Conservation (phyloP, 2,329 filamentous ascomycete species). For the Aquanectria penicillioides region DNA sequence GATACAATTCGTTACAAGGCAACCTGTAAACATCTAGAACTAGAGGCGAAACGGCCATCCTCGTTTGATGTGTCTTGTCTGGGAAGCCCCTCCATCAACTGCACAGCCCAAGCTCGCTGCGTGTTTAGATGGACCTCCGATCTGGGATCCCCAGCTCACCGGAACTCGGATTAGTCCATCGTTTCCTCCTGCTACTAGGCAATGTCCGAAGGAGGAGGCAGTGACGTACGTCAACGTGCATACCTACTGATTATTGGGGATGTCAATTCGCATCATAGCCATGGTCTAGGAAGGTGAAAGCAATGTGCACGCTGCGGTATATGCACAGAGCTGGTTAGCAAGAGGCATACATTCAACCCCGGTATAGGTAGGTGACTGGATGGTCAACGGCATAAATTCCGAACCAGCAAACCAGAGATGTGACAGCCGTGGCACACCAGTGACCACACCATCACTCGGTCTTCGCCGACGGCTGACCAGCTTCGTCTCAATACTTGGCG, state of each 20-base stretch:
- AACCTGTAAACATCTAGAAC: no score
- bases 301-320: not conserved
- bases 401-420: not conserved
- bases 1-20: no score
- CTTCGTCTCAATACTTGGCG: not conserved
- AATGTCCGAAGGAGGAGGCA: not conserved
- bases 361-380: not conserved
- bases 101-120: no score
- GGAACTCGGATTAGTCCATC: not conserved
- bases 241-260: constrained; percentile 15
- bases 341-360: not conserved
- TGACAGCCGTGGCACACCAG: constrained; percentile 5
- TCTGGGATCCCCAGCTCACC: not conserved
- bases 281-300: no score
- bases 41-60: no score
- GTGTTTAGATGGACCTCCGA: no score
- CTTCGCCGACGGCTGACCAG: constrained; percentile 17
- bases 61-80: no score
- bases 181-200: not conserved
- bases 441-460: constrained; percentile 19
- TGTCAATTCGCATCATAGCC: no score
- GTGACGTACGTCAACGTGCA: constrained; percentile 16
- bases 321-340: not conserved
- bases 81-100: not conserved
- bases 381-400: not conserved